A percentile compares a stretch with the other conserved stretches of the same genome.
These are phyloP conservation scores for Sphaerobolus stellatus DNA, from an alignment of 1,284 basidiomycete species.

Conservation along the genomic window DNA sequence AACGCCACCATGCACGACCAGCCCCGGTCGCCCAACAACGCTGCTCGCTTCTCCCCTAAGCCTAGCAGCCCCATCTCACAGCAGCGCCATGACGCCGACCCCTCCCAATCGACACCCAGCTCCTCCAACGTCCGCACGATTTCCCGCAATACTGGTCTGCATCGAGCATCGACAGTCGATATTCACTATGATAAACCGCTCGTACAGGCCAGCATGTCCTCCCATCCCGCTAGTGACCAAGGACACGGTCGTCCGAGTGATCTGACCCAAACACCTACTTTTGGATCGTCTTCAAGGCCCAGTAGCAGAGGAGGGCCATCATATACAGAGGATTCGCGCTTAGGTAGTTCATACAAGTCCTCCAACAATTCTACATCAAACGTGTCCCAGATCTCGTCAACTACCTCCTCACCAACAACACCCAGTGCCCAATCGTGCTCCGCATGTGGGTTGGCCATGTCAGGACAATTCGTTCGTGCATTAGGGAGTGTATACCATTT, in stretches of 20 bases:
- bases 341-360: background rate
- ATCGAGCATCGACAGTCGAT: constrained; percentile 9
- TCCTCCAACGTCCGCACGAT: background rate
- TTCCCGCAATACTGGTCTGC: background rate
- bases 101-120: background rate
- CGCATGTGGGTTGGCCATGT: constrained; percentile 75
- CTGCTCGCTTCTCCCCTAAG: constrained; percentile 41
- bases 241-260: constrained; percentile 7
- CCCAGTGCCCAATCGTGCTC: constrained; percentile 48
- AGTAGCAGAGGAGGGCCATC: constrained; percentile 3
- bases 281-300: constrained; percentile 2
- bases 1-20: constrained; percentile 14
- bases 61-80: constrained; percentile 28
- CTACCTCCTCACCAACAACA: constrained; percentile 3
- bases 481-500: constrained; percentile 93
- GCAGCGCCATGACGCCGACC: constrained; percentile 14
- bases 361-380: background rate
- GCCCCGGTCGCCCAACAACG: constrained; percentile 25
- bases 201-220: background rate
- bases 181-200: constrained; percentile 5
- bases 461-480: constrained; percentile 95
- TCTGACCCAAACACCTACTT: background rate
- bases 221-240: constrained; percentile 13
- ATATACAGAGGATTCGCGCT: background rate
- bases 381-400: constrained; percentile 3